Evolutionary conservation across 495 filamentous ascomycete genomes (phyloP).

Genomic region (Neurospora intermedia): DNA sequence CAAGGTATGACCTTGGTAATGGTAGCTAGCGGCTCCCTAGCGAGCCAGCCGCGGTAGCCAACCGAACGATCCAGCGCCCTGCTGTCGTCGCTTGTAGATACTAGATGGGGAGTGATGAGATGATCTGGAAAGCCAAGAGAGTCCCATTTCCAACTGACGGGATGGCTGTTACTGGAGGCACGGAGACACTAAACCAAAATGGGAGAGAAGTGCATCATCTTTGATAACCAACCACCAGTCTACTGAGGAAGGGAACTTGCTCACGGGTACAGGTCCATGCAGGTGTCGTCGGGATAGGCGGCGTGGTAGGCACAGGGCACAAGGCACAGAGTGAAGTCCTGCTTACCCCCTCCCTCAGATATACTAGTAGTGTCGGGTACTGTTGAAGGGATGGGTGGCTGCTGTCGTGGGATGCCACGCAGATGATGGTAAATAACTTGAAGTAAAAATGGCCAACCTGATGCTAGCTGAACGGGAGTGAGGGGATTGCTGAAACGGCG

Average conservation of each 20-base stretch:
- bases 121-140: neutral
- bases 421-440: neutral
- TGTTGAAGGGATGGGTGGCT: neutral
- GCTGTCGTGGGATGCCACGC: neutral
- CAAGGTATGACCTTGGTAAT: neutral
- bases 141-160: neutral
- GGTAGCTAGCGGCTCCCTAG: neutral
- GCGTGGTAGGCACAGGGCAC: neutral
- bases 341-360: neutral
- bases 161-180: neutral
- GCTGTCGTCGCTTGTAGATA: neutral
- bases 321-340: neutral
- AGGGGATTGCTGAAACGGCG: neutral
- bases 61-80: neutral
- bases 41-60: neutral
- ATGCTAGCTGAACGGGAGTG: neutral
- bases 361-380: neutral
- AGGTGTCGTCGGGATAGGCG: neutral
- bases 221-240: neutral
- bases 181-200: neutral
- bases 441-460: neutral
- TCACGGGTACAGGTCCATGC: neutral
- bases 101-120: neutral
- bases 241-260: neutral
- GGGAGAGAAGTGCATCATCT: neutral